These are phyloP conservation scores for Penicillium palitans DNA, from an alignment of 2,329 filamentous ascomycete genomes.

Conservation along the genomic window DNA sequence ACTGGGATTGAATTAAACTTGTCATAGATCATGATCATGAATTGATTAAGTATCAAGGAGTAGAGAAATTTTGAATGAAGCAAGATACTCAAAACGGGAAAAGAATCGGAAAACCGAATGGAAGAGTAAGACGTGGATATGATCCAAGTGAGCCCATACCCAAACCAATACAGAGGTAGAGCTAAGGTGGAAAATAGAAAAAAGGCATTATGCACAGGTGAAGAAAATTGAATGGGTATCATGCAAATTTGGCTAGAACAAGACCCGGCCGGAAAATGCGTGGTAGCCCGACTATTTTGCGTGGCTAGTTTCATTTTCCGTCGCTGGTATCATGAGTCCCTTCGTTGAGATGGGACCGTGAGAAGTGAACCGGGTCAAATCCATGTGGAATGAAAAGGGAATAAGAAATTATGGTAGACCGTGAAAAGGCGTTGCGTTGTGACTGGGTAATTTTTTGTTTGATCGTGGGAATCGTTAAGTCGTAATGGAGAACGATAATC, in stretches of 20 bases:
- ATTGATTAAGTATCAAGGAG: constrained; percentile 2
- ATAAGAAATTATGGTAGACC: constrained; percentile 1
- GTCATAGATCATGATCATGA: neutral
- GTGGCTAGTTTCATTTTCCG: neutral
- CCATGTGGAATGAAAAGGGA: neutral
- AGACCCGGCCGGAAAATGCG: constrained; percentile 3
- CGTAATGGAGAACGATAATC: constrained; percentile 8
- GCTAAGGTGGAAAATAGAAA: neutral
- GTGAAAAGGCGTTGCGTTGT: neutral
- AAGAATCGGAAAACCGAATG: neutral
- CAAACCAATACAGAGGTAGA: neutral
- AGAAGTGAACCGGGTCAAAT: neutral
- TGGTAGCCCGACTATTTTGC: neutral
- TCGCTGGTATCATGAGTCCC: constrained; percentile 3
- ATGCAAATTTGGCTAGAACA: constrained; percentile 9
- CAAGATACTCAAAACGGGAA: neutral
- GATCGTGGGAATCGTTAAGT: constrained; percentile 10
- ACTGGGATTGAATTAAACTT: neutral
- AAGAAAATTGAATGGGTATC: constrained; percentile 10
- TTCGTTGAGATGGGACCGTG: neutral
- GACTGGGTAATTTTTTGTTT: constrained; percentile 2
- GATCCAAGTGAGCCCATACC: neutral
- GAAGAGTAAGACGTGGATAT: neutral
- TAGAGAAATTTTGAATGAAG: neutral
- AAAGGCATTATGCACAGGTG: neutral